Conservation (phyloP, 352 stramenopile genomes). For the Phytophthora agathidicida region DNA sequence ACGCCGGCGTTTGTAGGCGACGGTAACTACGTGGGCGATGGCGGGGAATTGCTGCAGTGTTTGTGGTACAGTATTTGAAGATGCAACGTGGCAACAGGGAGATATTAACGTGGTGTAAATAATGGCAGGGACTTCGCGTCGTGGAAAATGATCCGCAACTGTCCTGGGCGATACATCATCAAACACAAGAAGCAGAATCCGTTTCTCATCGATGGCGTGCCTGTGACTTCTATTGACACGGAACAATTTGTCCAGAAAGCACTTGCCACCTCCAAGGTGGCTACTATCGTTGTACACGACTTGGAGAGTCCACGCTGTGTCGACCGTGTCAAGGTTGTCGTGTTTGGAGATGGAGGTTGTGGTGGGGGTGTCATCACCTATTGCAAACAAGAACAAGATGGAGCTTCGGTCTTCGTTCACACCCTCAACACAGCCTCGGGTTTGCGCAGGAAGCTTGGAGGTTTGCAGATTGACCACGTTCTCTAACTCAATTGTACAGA, state of each 20-base stretch:
- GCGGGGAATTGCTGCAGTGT: slow-evolving; percentile 49
- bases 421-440: slow-evolving; percentile 73
- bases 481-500: too few species aligned
- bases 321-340: slow-evolving; percentile 60
- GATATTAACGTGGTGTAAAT: too few species aligned
- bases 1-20: slow-evolving; percentile 46
- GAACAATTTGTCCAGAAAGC: slow-evolving; percentile 31
- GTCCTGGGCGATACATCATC: slow-evolving; percentile 67
- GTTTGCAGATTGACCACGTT: slow-evolving; percentile 52
- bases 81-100: slow-evolving; percentile 42
- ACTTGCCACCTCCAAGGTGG: slow-evolving; percentile 4
- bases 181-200: slow-evolving; percentile 52
- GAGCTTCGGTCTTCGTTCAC: slow-evolving; percentile 45
- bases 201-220: slow-evolving; percentile 34
- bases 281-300: slow-evolving; percentile 34
- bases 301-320: slow-evolving; percentile 48
- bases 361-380: slow-evolving; percentile 74
- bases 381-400: slow-evolving; percentile 43
- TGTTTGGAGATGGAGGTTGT: slow-evolving; percentile 43
- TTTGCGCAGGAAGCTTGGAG: slow-evolving; percentile 57
- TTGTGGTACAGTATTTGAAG: slow-evolving; percentile 40
- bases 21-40: slow-evolving; percentile 57
- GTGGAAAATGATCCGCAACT: slow-evolving; percentile 82
- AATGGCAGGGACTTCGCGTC: too few species aligned
- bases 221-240: slow-evolving; percentile 43